Conservation (phyloP, 2,329 filamentous ascomycete species). For the Fusarium sp. region DNA sequence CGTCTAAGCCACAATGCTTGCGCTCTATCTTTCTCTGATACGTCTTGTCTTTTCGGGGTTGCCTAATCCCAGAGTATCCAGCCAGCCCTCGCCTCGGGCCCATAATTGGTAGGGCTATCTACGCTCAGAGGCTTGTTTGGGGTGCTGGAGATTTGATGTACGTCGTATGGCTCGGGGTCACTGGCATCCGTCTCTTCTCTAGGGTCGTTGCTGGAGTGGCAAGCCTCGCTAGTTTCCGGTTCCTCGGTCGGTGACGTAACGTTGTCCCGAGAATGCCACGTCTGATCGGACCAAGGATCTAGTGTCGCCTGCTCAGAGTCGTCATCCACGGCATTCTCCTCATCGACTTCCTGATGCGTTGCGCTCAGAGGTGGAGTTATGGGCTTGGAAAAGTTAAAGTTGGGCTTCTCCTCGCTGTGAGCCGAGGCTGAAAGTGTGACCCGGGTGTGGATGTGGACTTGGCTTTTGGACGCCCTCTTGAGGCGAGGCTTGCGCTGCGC, state of each 20-base stretch:
- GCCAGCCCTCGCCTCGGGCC: conserved; percentile 36
- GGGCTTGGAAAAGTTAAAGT: conserved; percentile 59
- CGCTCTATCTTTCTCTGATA: background rate
- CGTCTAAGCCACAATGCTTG: conserved; percentile 11
- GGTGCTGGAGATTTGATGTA: conserved; percentile 18
- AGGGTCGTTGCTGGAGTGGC: conserved; percentile 52
- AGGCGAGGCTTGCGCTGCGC: conserved; percentile 58
- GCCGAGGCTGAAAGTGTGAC: conserved; percentile 36
- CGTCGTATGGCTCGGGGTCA: conserved; percentile 52
- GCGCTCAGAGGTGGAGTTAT: conserved; percentile 43
- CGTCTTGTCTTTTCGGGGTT: background rate
- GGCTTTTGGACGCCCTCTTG: conserved; percentile 59
- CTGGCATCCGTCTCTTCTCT: conserved; percentile 54
- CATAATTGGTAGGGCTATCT: conserved; percentile 10
- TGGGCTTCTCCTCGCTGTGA: conserved; percentile 35
- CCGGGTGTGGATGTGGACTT: conserved; percentile 52
- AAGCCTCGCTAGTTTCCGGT: conserved; percentile 53
- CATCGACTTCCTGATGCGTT: background rate
- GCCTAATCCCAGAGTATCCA: conserved; percentile 45
- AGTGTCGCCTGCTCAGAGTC: conserved; percentile 27
- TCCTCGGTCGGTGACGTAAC: conserved; percentile 49
- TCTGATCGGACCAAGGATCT: conserved; percentile 25
- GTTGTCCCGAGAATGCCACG: conserved; percentile 23
- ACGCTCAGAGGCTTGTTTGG: conserved; percentile 15
- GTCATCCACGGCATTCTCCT: conserved; percentile 8